phyloP scores from a whole-genome alignment of 768 basidiomycete genomes.

The Pleurotus eryngii region DNA sequence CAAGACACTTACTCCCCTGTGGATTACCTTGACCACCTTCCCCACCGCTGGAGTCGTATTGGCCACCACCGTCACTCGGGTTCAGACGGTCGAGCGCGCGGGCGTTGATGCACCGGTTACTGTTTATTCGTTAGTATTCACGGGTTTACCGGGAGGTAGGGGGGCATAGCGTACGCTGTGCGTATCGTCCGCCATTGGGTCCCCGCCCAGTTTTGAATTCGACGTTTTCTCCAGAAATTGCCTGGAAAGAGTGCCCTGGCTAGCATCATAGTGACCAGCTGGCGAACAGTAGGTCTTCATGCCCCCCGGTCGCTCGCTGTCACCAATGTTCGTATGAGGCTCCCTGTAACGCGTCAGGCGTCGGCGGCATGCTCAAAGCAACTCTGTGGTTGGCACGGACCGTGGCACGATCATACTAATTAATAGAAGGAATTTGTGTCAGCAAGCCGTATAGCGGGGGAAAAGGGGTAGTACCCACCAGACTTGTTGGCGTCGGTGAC shows the following conservation, averaged over 20 bases:
- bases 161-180: slow-evolving; percentile 17
- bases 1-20: slow-evolving; percentile 27
- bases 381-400: background rate
- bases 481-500: slow-evolving; percentile 37
- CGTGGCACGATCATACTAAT: slow-evolving; percentile 11
- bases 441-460: slow-evolving; percentile 27
- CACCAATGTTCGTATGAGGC: slow-evolving; percentile 29
- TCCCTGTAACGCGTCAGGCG: slow-evolving; percentile 7
- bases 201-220: slow-evolving; percentile 24
- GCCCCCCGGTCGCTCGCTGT: slow-evolving; percentile 29
- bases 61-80: slow-evolving; percentile 27
- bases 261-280: slow-evolving; percentile 15
- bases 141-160: background rate
- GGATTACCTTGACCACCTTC: slow-evolving; percentile 27
- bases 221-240: slow-evolving; percentile 27
- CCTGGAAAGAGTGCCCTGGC: slow-evolving; percentile 26
- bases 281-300: slow-evolving; percentile 31
- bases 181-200: slow-evolving; percentile 22
- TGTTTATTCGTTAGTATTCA: slow-evolving; percentile 1
- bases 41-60: slow-evolving; percentile 33
- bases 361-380: too few species aligned
- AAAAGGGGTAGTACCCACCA: slow-evolving; percentile 37
- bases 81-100: slow-evolving; percentile 22
- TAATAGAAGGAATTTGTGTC: slow-evolving; percentile 18
- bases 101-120: slow-evolving; percentile 30